These are phyloP conservation scores for Xenosphaeropsis pyriputrescens DNA, from an alignment of 2,329 filamentous ascomycete genomes.

Conservation along the genomic window DNA sequence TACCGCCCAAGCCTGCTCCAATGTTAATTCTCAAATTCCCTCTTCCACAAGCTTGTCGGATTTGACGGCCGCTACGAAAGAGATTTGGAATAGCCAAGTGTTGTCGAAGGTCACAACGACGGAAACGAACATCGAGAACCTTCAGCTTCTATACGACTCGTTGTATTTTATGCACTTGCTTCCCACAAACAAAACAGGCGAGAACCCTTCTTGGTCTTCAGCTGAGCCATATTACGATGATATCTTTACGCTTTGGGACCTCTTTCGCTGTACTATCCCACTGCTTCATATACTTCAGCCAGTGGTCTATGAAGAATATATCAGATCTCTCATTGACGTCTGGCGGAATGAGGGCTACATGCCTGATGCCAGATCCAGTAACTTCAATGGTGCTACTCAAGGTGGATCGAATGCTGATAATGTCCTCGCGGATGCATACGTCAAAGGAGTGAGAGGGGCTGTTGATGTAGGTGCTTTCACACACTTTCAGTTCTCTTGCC, in stretches of 20 bases:
- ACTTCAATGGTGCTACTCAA: constrained; percentile 55
- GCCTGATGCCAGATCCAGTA: constrained; percentile 51
- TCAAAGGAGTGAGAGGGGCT: constrained; percentile 46
- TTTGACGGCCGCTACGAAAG: constrained; percentile 30
- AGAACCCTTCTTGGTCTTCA: constrained; percentile 52
- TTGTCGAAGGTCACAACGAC: constrained; percentile 49
- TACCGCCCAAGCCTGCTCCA: constrained; percentile 39
- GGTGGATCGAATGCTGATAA: constrained; percentile 60
- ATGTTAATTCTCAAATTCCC: constrained; percentile 41
- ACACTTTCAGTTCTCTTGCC: too few relatives aligned
- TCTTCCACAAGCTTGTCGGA: constrained; percentile 23
- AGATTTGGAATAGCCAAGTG: constrained; percentile 45
- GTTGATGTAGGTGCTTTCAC: constrained; percentile 25
- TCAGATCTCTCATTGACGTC: constrained; percentile 53
- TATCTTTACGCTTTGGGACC: constrained; percentile 55
- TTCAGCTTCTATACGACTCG: constrained; percentile 49
- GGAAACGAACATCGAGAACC: constrained; percentile 35
- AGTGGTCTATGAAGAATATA: constrained; percentile 44
- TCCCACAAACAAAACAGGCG: constrained; percentile 55
- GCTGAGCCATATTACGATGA: constrained; percentile 58
- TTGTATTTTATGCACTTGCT: constrained; percentile 57
- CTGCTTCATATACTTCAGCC: constrained; percentile 54
- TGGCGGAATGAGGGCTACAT: constrained; percentile 50
- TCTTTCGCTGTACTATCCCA: constrained; percentile 46
- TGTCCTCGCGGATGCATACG: constrained; percentile 56